Conservation (phyloP, 2,329 filamentous ascomycete species). For the Fusarium penzigii region DNA sequence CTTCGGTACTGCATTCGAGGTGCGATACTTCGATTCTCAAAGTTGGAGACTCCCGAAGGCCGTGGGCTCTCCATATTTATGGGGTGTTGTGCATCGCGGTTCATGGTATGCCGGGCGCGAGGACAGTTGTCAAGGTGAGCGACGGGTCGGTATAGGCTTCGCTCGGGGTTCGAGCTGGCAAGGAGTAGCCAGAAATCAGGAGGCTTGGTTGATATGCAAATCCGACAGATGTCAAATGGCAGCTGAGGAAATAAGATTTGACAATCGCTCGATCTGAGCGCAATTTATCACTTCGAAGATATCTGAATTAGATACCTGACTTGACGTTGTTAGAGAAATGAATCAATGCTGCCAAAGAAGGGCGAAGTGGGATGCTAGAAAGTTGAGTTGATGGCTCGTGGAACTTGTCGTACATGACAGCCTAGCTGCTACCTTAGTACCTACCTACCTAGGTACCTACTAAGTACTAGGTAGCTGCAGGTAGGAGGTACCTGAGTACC, state of each 20-base stretch:
- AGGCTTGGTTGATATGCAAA: not conserved
- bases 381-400: constrained; percentile 12
- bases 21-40: constrained; percentile 30
- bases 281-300: not conserved
- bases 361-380: constrained; percentile 19
- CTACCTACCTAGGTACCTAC: no score
- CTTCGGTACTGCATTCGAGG: constrained; percentile 60
- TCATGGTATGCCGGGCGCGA: constrained; percentile 32
- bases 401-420: no score
- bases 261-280: no score
- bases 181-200: not conserved
- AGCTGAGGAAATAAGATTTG: not conserved
- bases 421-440: not conserved
- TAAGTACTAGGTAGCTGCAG: constrained; percentile 8
- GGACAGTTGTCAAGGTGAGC: constrained; percentile 16
- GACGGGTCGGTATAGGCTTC: constrained; percentile 8
- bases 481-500: not conserved
- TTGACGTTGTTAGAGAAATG: not conserved
- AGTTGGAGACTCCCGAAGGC: constrained; percentile 18
- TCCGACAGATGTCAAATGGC: not conserved
- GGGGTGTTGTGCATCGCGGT: constrained; percentile 31
- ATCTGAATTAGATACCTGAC: not conserved
- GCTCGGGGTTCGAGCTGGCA: not conserved
- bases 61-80: constrained; percentile 29
- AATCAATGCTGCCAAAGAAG: constrained; percentile 8